phyloP scores from a whole-genome alignment of 352 stramenopile species.

The Pythium oligandrum region DNA sequence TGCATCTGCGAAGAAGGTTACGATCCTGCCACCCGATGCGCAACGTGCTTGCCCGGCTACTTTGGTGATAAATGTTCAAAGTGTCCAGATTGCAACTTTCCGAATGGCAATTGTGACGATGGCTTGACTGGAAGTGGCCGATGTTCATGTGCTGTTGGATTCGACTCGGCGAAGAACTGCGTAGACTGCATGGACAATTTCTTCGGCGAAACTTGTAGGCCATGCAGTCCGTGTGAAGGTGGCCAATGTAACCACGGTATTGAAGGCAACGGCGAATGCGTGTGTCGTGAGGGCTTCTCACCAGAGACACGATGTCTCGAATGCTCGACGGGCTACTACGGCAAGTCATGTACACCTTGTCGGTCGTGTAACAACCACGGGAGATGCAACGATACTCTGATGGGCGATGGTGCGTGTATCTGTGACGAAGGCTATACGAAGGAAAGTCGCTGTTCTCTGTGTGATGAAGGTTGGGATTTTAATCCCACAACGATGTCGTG shows the following conservation, averaged over 20 bases:
- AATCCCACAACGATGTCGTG: conserved; percentile 85
- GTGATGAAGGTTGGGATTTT: conserved; percentile 83
- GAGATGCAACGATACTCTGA: conserved; percentile 64
- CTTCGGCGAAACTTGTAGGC: conserved; percentile 60
- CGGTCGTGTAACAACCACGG: conserved; percentile 82
- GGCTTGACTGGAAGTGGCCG: conserved; percentile 68
- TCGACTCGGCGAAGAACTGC: conserved; percentile 64
- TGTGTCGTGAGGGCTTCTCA: conserved; percentile 79
- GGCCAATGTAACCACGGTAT: conserved; percentile 79
- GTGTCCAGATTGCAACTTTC: conserved; percentile 83
- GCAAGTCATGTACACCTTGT: conserved; percentile 69
- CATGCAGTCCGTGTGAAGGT: conserved; percentile 77
- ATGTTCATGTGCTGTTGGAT: conserved; percentile 83
- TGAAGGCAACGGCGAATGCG: conserved; percentile 66
- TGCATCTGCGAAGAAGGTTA: conserved; percentile 74
- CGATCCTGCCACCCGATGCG: conserved; percentile 67
- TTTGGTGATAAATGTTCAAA: conserved; percentile 64
- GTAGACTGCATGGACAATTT: conserved; percentile 85
- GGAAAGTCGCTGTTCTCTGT: conserved; percentile 70
- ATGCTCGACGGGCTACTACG: conserved; percentile 68
- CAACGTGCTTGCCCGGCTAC: conserved; percentile 70
- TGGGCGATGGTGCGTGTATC: conserved; percentile 68
- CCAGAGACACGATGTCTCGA: conserved; percentile 68
- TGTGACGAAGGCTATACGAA: conserved; percentile 83
- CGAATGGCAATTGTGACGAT: conserved; percentile 81